Percentiles rank a stretch among this genome's conserved stretches.
Evolutionary conservation across 2,329 filamentous ascomycete species (phyloP).

Genomic region (Hymenoscyphus linearis): DNA sequence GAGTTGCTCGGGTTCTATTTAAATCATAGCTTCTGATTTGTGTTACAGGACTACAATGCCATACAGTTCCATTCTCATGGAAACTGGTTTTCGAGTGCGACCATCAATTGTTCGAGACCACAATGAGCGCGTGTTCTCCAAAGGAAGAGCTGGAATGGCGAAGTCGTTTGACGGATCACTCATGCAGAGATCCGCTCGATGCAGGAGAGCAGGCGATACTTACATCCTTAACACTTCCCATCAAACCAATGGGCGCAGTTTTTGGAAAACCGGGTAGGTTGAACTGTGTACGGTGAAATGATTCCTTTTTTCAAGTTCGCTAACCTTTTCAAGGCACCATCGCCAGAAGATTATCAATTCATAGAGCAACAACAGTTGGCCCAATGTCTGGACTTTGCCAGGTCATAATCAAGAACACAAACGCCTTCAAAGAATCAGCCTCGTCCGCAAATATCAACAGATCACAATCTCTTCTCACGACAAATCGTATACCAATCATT

Average conservation of each 20-base stretch:
- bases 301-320: not conserved
- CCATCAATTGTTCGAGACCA: conserved; percentile 73
- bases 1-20: conserved; percentile 8
- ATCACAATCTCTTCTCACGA: conserved; percentile 74
- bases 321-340: conserved; percentile 44
- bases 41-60: conserved; percentile 71
- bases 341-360: conserved; percentile 69
- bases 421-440: conserved; percentile 54
- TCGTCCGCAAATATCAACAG: conserved; percentile 56
- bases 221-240: conserved; percentile 61
- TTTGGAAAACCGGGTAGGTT: conserved; percentile 63
- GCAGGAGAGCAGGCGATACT: conserved; percentile 46
- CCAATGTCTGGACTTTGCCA: conserved; percentile 64
- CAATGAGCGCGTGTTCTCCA: conserved; percentile 79
- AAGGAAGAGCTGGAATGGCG: conserved; percentile 80
- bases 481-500: conserved; percentile 63
- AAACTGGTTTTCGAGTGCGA: conserved; percentile 80
- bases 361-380: conserved; percentile 69
- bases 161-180: conserved; percentile 52
- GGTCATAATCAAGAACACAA: conserved; percentile 83
- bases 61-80: conserved; percentile 84
- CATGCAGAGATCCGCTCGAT: conserved; percentile 44
- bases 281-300: not conserved
- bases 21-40: not conserved
- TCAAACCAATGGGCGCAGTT: conserved; percentile 69